Evolutionary conservation across 371 early-diverging fungal species (phyloP).

Genomic region (Thermomucor indicae-seudaticae): DNA sequence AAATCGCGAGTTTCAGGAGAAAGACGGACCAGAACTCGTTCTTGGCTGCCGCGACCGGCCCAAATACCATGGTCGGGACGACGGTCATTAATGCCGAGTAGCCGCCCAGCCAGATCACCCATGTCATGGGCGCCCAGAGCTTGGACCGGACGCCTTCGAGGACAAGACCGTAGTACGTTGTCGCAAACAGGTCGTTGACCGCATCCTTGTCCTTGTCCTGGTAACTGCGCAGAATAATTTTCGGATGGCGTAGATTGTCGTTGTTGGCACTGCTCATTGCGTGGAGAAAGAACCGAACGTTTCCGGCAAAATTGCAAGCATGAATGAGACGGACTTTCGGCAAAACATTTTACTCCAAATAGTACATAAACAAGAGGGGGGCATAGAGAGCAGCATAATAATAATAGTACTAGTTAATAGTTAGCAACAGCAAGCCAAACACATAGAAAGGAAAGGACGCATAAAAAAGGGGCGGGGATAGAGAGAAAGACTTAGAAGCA

Average conservation of each 20-base stretch:
- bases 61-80: constrained; percentile 17
- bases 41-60: constrained; percentile 3
- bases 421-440: too few species aligned
- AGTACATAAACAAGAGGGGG: too few species aligned
- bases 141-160: constrained; percentile 39
- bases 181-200: constrained; percentile 23
- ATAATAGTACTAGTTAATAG: too few species aligned
- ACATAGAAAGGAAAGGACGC: background rate
- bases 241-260: constrained; percentile 11
- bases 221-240: constrained; percentile 34
- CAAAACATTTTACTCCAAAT: too few species aligned
- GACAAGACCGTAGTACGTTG: constrained; percentile 28
- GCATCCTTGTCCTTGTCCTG: constrained; percentile 19
- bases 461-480: constrained; percentile 2
- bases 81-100: constrained; percentile 22
- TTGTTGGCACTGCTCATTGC: background rate
- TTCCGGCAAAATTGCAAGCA: too few species aligned
- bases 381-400: too few species aligned
- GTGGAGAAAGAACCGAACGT: too few species aligned
- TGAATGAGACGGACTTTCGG: too few species aligned
- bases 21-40: constrained; percentile 7
- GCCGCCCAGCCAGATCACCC: constrained; percentile 35
- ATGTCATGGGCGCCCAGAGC: constrained; percentile 35
- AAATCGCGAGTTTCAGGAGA: constrained; percentile 16
- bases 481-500: constrained; percentile 19